Percentiles rank a stretch among this genome's conserved stretches.
These are phyloP conservation scores for Arctostaphylos glauca DNA, from an alignment of 148 eudicot species.

Conservation along the genomic window DNA sequence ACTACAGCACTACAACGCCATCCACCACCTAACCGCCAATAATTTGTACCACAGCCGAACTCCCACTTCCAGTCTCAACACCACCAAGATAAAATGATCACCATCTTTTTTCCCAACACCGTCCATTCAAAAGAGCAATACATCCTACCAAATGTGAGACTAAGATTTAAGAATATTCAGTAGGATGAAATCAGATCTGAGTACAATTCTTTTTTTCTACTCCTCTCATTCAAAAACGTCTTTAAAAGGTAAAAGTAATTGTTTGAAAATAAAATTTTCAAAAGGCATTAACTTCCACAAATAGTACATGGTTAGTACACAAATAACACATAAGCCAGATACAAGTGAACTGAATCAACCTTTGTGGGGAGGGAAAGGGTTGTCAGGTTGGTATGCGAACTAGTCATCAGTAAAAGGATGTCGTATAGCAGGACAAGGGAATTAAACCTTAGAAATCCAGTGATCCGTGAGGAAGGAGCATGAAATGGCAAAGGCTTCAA, in stretches of 20 bases:
- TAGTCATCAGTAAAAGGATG: not conserved
- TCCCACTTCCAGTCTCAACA: not conserved
- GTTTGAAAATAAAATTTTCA: not conserved
- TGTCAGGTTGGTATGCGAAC: no score
- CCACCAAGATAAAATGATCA: not conserved
- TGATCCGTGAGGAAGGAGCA: slow-evolving; percentile 72
- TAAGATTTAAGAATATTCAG: not conserved
- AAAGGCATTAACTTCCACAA: not conserved
- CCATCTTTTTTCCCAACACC: not conserved
- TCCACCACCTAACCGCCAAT: not conserved
- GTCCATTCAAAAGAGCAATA: not conserved
- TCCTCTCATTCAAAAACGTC: not conserved
- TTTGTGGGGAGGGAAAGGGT: not conserved
- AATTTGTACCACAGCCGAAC: not conserved
- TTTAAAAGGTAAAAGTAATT: no score
- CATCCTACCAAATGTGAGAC: not conserved
- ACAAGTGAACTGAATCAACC: not conserved
- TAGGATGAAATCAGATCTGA: not conserved
- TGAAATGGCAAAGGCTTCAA: slow-evolving; percentile 69
- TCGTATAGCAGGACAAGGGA: not conserved
- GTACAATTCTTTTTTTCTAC: not conserved
- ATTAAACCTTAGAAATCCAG: slow-evolving; percentile 78
- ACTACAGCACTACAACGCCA: slow-evolving; percentile 9
- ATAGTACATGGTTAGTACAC: not conserved
- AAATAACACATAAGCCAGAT: not conserved